Base-by-base conservation (phyloP, 345 rosid species). In the Gossypium bickii region DNA sequence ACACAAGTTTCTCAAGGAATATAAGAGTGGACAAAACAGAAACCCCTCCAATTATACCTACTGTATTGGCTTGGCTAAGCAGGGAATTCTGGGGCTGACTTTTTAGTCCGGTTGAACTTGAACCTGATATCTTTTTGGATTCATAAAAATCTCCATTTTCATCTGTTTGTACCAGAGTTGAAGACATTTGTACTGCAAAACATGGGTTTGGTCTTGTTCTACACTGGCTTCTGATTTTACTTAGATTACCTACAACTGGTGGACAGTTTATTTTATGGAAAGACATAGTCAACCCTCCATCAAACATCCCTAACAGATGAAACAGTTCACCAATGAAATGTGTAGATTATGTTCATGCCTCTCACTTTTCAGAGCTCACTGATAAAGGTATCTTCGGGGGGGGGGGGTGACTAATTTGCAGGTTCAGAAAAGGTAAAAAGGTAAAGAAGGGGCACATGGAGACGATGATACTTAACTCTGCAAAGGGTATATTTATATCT, bases 21-120 rank as follows among this genome's bases (percentile, higher is more conserved):
- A 79, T 75, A 6, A 87, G 83, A 59, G 88, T 85, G 24, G 86
- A 75, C 43, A 82, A 77, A 61, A 79, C 85, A 9, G 90, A 85
- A 9, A 76, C 80, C 61, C 90, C 90, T 71, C 88, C 88, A 1
- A 87, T 82, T 60, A 87, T 78, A 22, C 90, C 90, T 9, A 87
- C 78, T 1, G 88, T 77, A 52, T 80, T 80, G 34, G 55, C 69
- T 38, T 77, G 82, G 48, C 59, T 81, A n/a, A 78, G 74, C 44
- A 78, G 53, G 65, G 78, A 53, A 34, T 55, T 78, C 58, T 76
- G 61, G 2, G 51, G 57, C 11, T 61, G 67, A 55, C 59, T 27
- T 74, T 48, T 68, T 25, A 10, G 34, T 7, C 45, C 16, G 17
- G 65, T 24, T 12, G 70, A 41, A n/a, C 41, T 24, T 3, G 79